Evolutionary conservation across 2,329 filamentous ascomycete species (phyloP).

Genomic region (Penicillium sp.): DNA sequence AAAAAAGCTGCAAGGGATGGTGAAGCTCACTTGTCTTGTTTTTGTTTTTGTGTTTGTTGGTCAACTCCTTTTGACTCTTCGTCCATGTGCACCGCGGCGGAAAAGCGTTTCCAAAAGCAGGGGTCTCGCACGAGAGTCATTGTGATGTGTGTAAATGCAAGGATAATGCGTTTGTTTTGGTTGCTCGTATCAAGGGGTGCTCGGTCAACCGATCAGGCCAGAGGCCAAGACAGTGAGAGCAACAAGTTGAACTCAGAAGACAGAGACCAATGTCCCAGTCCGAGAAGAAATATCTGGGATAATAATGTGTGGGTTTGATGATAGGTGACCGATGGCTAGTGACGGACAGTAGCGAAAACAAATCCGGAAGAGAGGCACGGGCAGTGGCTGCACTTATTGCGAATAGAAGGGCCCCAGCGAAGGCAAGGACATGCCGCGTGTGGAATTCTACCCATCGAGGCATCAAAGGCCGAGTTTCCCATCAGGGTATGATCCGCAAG

Average conservation of each 20-base stretch:
- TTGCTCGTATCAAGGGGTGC: constrained; percentile 1
- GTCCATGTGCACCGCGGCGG: constrained; percentile 57
- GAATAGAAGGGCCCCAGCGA: neutral
- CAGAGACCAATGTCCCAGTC: neutral
- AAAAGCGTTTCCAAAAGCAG: constrained; percentile 63
- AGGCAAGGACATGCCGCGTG: constrained; percentile 10
- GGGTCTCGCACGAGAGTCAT: constrained; percentile 59
- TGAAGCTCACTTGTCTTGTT: constrained; percentile 13
- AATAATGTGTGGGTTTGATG: neutral
- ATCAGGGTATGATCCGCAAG: neutral
- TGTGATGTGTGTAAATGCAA: neutral
- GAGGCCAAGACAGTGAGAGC: neutral
- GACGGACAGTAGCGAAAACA: neutral
- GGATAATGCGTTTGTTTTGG: neutral
- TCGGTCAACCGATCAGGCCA: neutral
- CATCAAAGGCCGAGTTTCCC: neutral
- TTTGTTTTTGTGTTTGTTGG: constrained; percentile 1
- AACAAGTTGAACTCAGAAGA: neutral
- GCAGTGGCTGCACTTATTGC: constrained; percentile 15
- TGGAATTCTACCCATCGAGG: constrained; percentile 9
- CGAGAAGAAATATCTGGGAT: neutral
- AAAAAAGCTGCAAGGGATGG: neutral
- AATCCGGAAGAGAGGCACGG: constrained; percentile 1
- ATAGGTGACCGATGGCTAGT: neutral
- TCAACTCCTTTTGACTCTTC: constrained; percentile 44